Conservation (phyloP, 192 early-diverging fungal species). For the Chytriomyces confervae region DNA sequence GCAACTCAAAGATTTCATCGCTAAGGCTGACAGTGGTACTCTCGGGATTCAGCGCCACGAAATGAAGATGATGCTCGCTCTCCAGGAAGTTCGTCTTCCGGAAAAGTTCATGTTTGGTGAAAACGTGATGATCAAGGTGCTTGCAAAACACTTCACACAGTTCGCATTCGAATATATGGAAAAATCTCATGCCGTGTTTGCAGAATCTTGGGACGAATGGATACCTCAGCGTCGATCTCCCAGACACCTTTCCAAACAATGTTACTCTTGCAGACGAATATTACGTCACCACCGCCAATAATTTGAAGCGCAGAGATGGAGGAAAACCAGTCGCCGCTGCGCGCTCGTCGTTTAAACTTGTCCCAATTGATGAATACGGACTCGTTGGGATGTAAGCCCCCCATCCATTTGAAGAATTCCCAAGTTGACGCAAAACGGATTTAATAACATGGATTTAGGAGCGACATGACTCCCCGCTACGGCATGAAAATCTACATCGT, state of each 20-base stretch:
- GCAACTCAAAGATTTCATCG: slow-evolving; percentile 43
- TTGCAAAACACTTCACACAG: neutral
- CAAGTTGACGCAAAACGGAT: no score
- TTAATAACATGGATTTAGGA: neutral
- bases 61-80: slow-evolving; percentile 29
- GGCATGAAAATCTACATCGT: slow-evolving; percentile 42
- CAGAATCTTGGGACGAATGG: slow-evolving; percentile 41
- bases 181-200: neutral
- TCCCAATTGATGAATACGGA: slow-evolving; percentile 27
- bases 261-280: slow-evolving; percentile 32
- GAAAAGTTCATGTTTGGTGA: slow-evolving; percentile 29
- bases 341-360: slow-evolving; percentile 33
- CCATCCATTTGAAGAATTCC: no score
- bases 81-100: slow-evolving; percentile 22
- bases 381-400: neutral
- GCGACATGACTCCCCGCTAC: slow-evolving; percentile 28
- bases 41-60: slow-evolving; percentile 32
- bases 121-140: slow-evolving; percentile 49
- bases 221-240: slow-evolving; percentile 40
- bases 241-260: slow-evolving; percentile 36
- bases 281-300: slow-evolving; percentile 34
- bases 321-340: slow-evolving; percentile 23
- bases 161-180: neutral
- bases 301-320: neutral
- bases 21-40: slow-evolving; percentile 33